Percentiles rank a stretch among this genome's conserved stretches.
Evolutionary conservation across 192 early-diverging fungal genomes (phyloP).

Genomic region (Pilobolus umbonatus): DNA sequence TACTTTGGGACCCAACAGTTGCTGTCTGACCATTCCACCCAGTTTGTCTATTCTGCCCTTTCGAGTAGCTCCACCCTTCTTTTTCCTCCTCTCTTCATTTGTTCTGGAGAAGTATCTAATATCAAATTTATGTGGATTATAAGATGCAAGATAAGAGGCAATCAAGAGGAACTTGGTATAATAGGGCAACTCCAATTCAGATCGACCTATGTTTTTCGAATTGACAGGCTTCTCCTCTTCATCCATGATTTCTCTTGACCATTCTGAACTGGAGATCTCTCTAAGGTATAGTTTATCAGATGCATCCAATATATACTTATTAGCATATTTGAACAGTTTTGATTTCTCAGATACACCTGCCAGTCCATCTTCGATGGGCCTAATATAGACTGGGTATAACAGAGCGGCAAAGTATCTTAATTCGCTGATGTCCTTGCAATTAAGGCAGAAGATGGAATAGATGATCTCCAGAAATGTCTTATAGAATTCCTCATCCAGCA

Average conservation of each 20-base stretch:
- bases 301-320: slow-evolving; percentile 77
- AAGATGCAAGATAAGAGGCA: slow-evolving; percentile 87
- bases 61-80: slow-evolving; percentile 30
- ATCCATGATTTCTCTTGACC: slow-evolving; percentile 46
- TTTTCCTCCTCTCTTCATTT: slow-evolving; percentile 34
- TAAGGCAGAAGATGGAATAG: slow-evolving; percentile 75
- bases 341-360: slow-evolving; percentile 60
- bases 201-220: slow-evolving; percentile 14
- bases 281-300: slow-evolving; percentile 84
- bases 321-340: slow-evolving; percentile 71
- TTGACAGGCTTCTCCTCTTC: slow-evolving; percentile 7
- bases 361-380: slow-evolving; percentile 73
- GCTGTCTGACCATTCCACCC: slow-evolving; percentile 63
- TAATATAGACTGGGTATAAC: slow-evolving; percentile 83
- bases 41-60: slow-evolving; percentile 43
- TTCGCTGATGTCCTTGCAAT: slow-evolving; percentile 84
- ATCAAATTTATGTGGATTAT: slow-evolving; percentile 86
- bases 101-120: slow-evolving; percentile 77
- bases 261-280: slow-evolving; percentile 87
- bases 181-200: slow-evolving; percentile 74
- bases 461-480: slow-evolving; percentile 72
- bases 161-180: slow-evolving; percentile 89
- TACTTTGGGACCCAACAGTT: slow-evolving; percentile 84
- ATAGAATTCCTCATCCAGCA: slow-evolving; percentile 56
- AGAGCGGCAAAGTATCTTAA: slow-evolving; percentile 75